Conservation (phyloP, 352 stramenopile genomes). For the Pythium brassicae region DNA sequence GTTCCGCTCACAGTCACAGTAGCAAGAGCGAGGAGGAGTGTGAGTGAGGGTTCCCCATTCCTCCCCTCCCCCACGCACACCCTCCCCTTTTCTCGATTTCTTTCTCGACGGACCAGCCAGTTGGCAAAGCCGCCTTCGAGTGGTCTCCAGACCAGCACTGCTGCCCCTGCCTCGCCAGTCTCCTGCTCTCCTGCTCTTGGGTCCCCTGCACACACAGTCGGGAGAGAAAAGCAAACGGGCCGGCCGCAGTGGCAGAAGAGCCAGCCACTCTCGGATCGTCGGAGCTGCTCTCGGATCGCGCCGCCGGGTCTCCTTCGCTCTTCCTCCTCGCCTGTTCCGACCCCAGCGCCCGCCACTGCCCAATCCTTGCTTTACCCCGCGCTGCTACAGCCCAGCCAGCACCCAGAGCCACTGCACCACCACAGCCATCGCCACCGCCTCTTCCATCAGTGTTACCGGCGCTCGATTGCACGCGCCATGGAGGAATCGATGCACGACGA, state of each 20-base stretch:
- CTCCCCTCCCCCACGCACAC: no score
- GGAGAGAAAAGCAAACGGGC: slow-evolving; percentile 9
- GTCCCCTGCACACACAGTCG: neutral
- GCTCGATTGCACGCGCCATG: neutral
- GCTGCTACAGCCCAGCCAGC: slow-evolving; percentile 1
- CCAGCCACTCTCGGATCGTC: slow-evolving; percentile 3
- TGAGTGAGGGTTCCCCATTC: neutral
- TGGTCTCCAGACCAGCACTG: neutral
- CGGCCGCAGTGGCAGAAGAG: slow-evolving; percentile 15
- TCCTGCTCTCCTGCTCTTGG: neutral
- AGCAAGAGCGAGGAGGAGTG: neutral
- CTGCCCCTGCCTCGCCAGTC: neutral
- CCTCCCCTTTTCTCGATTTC: slow-evolving; percentile 3
- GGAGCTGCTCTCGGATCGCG: neutral
- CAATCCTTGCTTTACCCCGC: slow-evolving; percentile 4
- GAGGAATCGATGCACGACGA: neutral
- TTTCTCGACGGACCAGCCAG: slow-evolving; percentile 1
- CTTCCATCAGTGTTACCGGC: neutral
- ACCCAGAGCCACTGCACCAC: neutral
- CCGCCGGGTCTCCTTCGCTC: neutral
- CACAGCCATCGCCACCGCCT: neutral
- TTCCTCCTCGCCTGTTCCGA: neutral
- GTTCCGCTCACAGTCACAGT: no score
- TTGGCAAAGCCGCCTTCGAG: neutral
- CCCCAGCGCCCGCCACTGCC: neutral